Base-by-base conservation (phyloP, 2,329 filamentous ascomycete species). In the Cytospora mali region DNA sequence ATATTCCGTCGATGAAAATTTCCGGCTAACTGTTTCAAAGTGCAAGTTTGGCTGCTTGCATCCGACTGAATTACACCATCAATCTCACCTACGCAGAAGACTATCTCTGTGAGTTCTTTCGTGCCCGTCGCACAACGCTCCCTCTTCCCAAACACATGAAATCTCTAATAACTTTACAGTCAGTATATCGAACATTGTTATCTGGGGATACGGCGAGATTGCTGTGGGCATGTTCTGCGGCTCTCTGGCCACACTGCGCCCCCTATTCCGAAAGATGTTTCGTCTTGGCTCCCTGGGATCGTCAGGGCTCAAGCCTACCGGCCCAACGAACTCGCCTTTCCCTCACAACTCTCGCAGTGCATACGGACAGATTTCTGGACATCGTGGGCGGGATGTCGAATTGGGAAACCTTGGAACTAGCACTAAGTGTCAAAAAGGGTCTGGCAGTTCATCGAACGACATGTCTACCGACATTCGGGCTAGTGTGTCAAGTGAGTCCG, bases 191-290 rank as follows among this genome's bases (percentile, higher is more conserved):
- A 64, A 64, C 29, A 59, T 64, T 21, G 33, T 64, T 3, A 64
- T 64, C 18, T 64, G 62, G 62, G 62, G 62, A 10, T 64, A 64
- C n/a, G 28, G 55, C 50, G 62, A 64, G 52, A 57, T 62, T 14
- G 62, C 59, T 21, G 59, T 64, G 2, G 62, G 62, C 18, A 46
- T 64, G 55, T 62, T 64, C 28, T 61, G 61, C 27, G 62, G 62
- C 23, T 64, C 59, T 23, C 46, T 64, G n/a, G 62, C 62, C 25
- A 64, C 62, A 35, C 58, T 64, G 3, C 53, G 62, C 4, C 62
- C 62, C 18, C 59, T 64, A 6, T 62, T 64, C 33, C 55, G 62
- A 5, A 58, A 55, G n/a, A 51, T 64, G 13, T 59, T 64, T 55
- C 62, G 59, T 16, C 55, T 64, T 13, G 62, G 59, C 14, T 62